phyloP scores from a whole-genome alignment of 164 flowering plant species.

The Vitis riparia region DNA sequence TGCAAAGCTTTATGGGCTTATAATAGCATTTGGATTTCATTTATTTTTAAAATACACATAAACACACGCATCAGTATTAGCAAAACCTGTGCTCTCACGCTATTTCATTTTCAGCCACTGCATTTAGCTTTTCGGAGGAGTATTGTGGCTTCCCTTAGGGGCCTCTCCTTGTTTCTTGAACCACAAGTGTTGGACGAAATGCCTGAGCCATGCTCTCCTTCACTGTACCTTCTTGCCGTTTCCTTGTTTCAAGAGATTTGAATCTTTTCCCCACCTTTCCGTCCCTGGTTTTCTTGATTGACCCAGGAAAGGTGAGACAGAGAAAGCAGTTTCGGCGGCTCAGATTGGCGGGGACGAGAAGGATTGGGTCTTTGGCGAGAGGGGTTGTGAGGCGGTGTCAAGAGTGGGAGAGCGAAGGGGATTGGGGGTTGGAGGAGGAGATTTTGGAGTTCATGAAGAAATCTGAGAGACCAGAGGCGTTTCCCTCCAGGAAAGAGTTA shows the following conservation, averaged over 20 bases:
- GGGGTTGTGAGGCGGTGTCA: conserved; percentile 31
- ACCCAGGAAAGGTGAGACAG: neutral
- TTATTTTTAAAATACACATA: no score
- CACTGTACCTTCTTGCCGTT: conserved; percentile 13
- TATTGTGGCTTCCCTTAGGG: no score
- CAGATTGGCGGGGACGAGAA: neutral
- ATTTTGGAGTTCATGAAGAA: conserved; percentile 75
- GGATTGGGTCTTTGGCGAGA: conserved; percentile 6
- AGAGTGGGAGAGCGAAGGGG: conserved; percentile 33
- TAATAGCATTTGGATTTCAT: no score
- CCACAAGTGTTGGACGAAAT: conserved; percentile 55
- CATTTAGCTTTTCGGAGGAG: no score
- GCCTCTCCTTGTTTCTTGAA: neutral
- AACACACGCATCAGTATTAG: no score
- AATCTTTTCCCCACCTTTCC: conserved; percentile 2
- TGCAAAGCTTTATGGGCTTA: no score
- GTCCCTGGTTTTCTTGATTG: neutral
- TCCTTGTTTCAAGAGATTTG: conserved; percentile 3
- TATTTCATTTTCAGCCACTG: no score
- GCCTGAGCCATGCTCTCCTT: conserved; percentile 56
- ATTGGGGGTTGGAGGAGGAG: conserved; percentile 58
- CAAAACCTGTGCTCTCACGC: no score
- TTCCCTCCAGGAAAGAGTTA: conserved; percentile 75
- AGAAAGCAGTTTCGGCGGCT: neutral
- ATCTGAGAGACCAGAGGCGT: conserved; percentile 54